Base-by-base conservation (phyloP, 768 basidiomycete species). In the Kondoa malvinella region DNA sequence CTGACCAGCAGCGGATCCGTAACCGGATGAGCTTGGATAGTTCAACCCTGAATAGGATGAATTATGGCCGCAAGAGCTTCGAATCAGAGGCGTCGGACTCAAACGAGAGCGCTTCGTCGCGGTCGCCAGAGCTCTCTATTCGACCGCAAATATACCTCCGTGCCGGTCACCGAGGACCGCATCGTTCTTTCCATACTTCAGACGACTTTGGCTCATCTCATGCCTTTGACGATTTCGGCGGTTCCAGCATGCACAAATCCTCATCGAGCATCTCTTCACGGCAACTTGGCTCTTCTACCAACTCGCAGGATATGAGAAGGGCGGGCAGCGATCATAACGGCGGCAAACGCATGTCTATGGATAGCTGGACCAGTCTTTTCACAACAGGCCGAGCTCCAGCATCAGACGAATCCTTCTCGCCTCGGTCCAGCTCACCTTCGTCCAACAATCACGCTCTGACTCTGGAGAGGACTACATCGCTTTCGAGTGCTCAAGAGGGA, bases 231-330 rank as follows among this genome's bases (percentile, higher is more conserved):
- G 40, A 50, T 8, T 50, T 50, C 12, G 40, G 40, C 21, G 40
- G 12, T 8, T 8, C 21, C 8, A 21, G 8, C 40, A 50, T 50
- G 40, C 40, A 50, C 21, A 8, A 21, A 50, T 8, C 40, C 12
- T 50, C 40, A 8, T 50, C 40, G 21, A 50, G 40, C 40, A 50
- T 50, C 8, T 50, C 40, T 14, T 25, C 58, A 4, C n/a, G 61
- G 8, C 61, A 63, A 32, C 61, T 63, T 27, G 61, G 61, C 4
- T 62, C 27, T 17, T 30, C 29, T 4, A 8, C 57, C 34, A 56
- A 32, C 32, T 66, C 65, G 12, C 16, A n/a, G 32, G 67, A 67
- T 40, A 67, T 67, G 67, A 14, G 60, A 8, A n/a, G 67, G 26
- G 25, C n/a, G 14, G 67, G 25, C n/a, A 67, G 67, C 40, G 67